phyloP scores from a whole-genome alignment of 306 rosid species.

The Medicago lupulina region DNA sequence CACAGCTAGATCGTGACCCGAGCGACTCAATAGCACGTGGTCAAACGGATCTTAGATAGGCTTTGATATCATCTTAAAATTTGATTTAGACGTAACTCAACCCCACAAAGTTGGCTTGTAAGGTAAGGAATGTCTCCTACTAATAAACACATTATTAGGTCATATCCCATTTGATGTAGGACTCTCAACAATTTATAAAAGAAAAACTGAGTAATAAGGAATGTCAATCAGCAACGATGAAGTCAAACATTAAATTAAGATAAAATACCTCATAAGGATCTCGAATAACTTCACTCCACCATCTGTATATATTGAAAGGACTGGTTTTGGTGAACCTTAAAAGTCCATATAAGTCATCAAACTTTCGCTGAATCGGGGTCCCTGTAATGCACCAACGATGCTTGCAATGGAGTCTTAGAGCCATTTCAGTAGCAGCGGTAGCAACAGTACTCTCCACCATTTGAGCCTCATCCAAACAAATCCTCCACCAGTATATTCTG shows the following conservation, averaged over 20 bases:
- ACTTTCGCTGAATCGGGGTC: conserved; percentile 93
- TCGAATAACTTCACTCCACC: conserved; percentile 96
- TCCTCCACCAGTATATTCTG: conserved; percentile 96
- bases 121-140: neutral
- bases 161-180: neutral
- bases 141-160: neutral
- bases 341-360: conserved; percentile 91
- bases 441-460: conserved; percentile 94
- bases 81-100: neutral
- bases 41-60: neutral
- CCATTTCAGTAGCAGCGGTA: conserved; percentile 90
- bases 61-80: neutral
- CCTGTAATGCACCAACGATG: conserved; percentile 96
- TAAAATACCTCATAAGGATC: conserved; percentile 87
- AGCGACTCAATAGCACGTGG: neutral
- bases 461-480: conserved; percentile 98
- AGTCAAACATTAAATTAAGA: conserved; percentile 31
- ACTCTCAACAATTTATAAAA: neutral
- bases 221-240: conserved; percentile 32
- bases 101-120: neutral
- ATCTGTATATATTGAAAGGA: conserved; percentile 79
- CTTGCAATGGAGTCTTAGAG: conserved; percentile 77
- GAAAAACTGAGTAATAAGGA: neutral
- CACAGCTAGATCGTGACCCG: neutral
- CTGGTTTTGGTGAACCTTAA: conserved; percentile 75